phyloP scores from a whole-genome alignment of 1,284 basidiomycete genomes.

The Phellinidium pouzarii region DNA sequence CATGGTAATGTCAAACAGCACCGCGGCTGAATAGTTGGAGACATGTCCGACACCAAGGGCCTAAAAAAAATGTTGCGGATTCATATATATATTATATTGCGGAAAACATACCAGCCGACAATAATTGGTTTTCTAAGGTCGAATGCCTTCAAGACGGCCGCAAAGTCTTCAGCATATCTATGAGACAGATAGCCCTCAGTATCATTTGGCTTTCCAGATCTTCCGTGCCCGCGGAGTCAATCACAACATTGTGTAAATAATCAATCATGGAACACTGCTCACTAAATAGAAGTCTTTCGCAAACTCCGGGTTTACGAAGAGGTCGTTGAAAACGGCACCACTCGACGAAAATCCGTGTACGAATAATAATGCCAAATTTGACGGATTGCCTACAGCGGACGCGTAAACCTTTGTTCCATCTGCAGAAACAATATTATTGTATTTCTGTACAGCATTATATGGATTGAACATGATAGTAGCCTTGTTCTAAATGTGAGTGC shows the following conservation, averaged over 20 bases:
- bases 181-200: constrained; percentile 4
- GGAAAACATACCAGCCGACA: constrained; percentile 35
- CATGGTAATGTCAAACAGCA: no score
- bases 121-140: constrained; percentile 30
- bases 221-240: constrained; percentile 5
- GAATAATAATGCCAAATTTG: constrained; percentile 3
- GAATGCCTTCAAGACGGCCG: constrained; percentile 9
- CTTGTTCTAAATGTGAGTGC: no score
- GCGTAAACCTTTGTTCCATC: constrained; percentile 15
- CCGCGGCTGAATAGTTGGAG: no score
- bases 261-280: constrained; percentile 1
- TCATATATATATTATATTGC: no score
- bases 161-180: constrained; percentile 8
- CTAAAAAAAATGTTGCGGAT: no score
- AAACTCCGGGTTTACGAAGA: constrained; percentile 10
- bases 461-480: no score
- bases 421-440: constrained; percentile 14
- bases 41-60: no score
- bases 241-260: no score
- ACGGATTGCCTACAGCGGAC: constrained; percentile 6
- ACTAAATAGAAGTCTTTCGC: constrained; percentile 21
- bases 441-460: constrained; percentile 9
- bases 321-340: constrained; percentile 3
- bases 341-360: constrained; percentile 7
- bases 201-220: constrained; percentile 1